Evolutionary conservation across 805 yeast species (phyloP).

Genomic region (Spencermartinsiella europaea): DNA sequence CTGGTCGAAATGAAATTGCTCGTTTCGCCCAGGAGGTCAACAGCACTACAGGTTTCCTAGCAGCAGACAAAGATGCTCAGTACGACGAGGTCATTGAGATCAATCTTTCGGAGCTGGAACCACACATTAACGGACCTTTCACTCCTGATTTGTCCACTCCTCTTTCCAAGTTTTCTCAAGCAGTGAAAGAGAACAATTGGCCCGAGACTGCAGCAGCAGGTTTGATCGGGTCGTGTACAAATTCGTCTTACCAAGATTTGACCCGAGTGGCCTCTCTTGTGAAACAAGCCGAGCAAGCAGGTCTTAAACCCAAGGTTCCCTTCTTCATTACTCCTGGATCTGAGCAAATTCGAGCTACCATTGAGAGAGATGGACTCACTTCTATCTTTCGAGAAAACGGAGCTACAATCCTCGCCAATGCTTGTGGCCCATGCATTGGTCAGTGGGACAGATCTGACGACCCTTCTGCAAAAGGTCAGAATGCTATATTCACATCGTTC

Average conservation of each 20-base stretch:
- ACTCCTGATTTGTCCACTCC: constrained; percentile 98
- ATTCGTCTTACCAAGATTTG: constrained; percentile 98
- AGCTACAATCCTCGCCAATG: constrained; percentile 90
- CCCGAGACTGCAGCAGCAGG: constrained; percentile 86
- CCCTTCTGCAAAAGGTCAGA: constrained; percentile 60
- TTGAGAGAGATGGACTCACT: constrained; percentile 89
- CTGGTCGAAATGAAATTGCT: constrained; percentile 79
- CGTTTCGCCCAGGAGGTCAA: constrained; percentile 66
- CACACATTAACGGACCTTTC: constrained; percentile 96
- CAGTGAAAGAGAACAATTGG: constrained; percentile 73
- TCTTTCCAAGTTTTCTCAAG: constrained; percentile 70
- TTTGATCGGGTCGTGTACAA: constrained; percentile 96
- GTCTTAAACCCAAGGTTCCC: constrained; percentile 84
- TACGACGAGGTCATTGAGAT: constrained; percentile 92
- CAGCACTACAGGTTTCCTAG: constrained; percentile 52
- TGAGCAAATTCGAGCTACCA: constrained; percentile 95
- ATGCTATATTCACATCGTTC: constrained; percentile 93
- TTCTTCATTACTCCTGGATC: constrained; percentile 98
- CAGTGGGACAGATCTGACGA: constrained; percentile 86
- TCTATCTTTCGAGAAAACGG: constrained; percentile 79
- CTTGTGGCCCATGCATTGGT: constrained; percentile 99
- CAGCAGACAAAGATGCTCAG: constrained; percentile 82
- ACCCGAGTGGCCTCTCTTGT: constrained; percentile 90
- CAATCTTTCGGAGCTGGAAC: constrained; percentile 81
- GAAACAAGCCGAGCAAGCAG: constrained; percentile 78